Evolutionary conservation across 768 basidiomycete species (phyloP).

Genomic region (Epithele typhae): DNA sequence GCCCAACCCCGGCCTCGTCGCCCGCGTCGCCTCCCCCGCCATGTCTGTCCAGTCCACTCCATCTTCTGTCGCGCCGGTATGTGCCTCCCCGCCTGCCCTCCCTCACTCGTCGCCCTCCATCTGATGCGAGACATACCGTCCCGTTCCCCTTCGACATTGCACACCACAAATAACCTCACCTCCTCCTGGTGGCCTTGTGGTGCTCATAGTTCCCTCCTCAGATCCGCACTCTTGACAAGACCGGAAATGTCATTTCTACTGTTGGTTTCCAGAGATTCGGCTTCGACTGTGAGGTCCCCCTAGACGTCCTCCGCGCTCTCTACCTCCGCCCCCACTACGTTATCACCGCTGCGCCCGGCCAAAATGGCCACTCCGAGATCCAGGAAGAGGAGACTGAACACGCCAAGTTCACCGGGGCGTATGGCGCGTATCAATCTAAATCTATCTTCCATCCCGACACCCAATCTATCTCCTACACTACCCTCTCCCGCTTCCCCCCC

Average conservation of each 20-base stretch:
- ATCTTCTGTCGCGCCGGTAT: constrained; percentile 6
- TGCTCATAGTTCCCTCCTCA: constrained; percentile 22
- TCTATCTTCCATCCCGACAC: constrained; percentile 81
- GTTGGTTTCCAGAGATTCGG: constrained; percentile 88
- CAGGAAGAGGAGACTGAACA: constrained; percentile 39
- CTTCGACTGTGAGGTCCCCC: constrained; percentile 80
- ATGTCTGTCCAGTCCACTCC: constrained; percentile 9
- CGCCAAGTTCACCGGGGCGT: constrained; percentile 48
- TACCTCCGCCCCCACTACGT: constrained; percentile 84
- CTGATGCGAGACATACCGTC: constrained; percentile 9
- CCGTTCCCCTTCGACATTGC: constrained; percentile 1
- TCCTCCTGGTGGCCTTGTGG: background rate
- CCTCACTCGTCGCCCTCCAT: background rate
- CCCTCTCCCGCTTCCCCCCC: constrained; percentile 87
- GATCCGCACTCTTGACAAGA: constrained; percentile 68
- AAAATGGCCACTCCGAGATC: constrained; percentile 32
- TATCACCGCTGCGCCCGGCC: constrained; percentile 35
- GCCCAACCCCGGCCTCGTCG: background rate
- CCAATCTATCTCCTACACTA: constrained; percentile 86
- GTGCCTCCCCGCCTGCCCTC: background rate
- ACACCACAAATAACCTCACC: background rate
- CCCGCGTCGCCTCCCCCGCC: constrained; percentile 3
- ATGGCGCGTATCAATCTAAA: constrained; percentile 65
- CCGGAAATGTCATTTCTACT: constrained; percentile 66
- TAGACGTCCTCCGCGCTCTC: constrained; percentile 80